phyloP scores from a whole-genome alignment of 768 basidiomycete genomes.

The Amanita muscaria region DNA sequence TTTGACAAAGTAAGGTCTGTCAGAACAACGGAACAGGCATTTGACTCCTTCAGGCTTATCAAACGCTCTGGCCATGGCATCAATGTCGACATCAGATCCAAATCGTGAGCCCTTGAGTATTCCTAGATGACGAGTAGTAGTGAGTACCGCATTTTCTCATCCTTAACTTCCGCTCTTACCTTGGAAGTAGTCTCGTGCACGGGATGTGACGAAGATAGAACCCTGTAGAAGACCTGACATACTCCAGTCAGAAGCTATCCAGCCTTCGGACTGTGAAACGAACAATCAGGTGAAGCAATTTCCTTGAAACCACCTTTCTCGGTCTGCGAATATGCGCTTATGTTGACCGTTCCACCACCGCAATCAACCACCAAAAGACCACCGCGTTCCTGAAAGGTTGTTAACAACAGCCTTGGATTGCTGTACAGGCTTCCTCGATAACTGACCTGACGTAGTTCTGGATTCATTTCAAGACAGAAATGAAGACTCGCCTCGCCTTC shows the following conservation, averaged over 20 bases:
- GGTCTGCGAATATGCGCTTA: constrained; percentile 4
- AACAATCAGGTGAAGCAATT: constrained; percentile 5
- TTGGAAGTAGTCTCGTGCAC: background rate
- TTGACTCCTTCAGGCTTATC: constrained; percentile 44
- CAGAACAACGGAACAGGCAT: constrained; percentile 23
- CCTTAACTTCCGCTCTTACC: background rate
- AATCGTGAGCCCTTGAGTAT: background rate
- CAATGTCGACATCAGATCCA: background rate
- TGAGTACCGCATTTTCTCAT: background rate
- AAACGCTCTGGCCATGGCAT: constrained; percentile 20
- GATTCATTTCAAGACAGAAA: constrained; percentile 36
- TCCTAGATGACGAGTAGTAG: background rate
- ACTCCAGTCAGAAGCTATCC: background rate
- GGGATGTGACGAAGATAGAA: constrained; percentile 4
- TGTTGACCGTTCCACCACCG: constrained; percentile 7
- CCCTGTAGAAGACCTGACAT: constrained; percentile 3
- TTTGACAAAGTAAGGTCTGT: constrained; percentile 34
- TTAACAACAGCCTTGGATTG: background rate
- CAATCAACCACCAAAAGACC: constrained; percentile 5
- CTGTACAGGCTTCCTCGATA: constrained; percentile 18
- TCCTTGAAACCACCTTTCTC: background rate
- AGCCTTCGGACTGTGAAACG: background rate
- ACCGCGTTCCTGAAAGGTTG: background rate
- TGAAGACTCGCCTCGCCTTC: constrained; percentile 53
- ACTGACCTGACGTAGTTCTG: constrained; percentile 23